Evolutionary conservation across 2,329 filamentous ascomycete genomes (phyloP), one percentile per base, ranked within the genome.

Genomic region (Aspergillus carbonarius): DNA sequence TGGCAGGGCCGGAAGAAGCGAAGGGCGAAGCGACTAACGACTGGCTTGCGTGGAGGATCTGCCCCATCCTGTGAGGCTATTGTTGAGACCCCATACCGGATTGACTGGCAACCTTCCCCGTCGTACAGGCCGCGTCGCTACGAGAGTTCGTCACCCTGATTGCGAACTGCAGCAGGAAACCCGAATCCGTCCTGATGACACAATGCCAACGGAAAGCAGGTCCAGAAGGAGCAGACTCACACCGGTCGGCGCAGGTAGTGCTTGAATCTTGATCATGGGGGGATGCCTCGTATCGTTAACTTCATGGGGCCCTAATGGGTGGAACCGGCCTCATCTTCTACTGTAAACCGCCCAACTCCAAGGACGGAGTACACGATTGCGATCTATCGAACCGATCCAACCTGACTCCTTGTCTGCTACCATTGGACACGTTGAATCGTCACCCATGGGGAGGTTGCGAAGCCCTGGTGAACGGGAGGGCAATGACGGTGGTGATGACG

Each of bases 141-240:
- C 27, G 44, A 48, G 44, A 48, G 25, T 47, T 47, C 42, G 42
- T 30, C 44, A 48, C 49, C 50, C 50, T 54, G 49, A 51, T 54
- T 51, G 57, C 37, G 58, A 52, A 60, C 54, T 57, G 46, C 58
- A 60, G 58, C 25, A 20, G 25, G 23, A 34, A 55, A 56, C 30
- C 27, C 44, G 44, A 30, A 32, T 48, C 25, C 44, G 44, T 54
- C 37, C 50, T 54, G 37, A 54, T 54, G 37, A 44, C 51, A 54
- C 27, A 34, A 42, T 54, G 37, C 48, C 48, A 35, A 23, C 48
- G 12, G 13, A n/a, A 30, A 30, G 27, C 35, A 39, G 37, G 37
- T 42, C 10, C 37, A 54, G 37, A 40, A 10, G 18, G 27, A 34
- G 17, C 34, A 35, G 44, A 17, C 37, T 40, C 27, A 20, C 40